These are phyloP conservation scores for Curvularia spicifera DNA, from an alignment of 2,329 filamentous ascomycete species.

Conservation along the genomic window DNA sequence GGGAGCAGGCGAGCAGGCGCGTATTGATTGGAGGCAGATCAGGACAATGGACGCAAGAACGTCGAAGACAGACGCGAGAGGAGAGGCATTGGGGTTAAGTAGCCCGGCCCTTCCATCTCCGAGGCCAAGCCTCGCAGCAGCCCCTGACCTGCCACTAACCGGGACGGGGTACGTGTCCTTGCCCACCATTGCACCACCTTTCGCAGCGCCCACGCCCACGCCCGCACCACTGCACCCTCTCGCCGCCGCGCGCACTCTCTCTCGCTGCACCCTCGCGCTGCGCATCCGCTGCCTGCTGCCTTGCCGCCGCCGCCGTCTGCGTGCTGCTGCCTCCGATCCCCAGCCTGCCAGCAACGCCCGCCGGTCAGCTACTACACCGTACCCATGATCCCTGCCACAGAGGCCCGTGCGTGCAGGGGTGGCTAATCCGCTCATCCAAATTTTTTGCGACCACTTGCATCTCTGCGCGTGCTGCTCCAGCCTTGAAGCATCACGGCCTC, in stretches of 20 bases:
- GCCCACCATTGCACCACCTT: constrained; percentile 16
- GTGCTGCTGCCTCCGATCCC: background rate
- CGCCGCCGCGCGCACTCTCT: background rate
- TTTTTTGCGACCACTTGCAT: constrained; percentile 28
- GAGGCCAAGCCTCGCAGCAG: constrained; percentile 35
- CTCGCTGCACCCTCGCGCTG: background rate
- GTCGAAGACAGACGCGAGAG: constrained; percentile 28
- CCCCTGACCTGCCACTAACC: constrained; percentile 35
- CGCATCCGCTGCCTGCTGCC: background rate
- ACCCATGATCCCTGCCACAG: constrained; percentile 17
- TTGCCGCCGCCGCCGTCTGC: background rate
- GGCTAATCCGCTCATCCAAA: constrained; percentile 22
- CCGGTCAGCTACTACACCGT: constrained; percentile 9
- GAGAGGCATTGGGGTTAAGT: constrained; percentile 27
- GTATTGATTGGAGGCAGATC: constrained; percentile 46
- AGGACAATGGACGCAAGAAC: constrained; percentile 32
- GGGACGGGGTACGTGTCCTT: constrained; percentile 23
- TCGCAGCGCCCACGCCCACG: background rate
- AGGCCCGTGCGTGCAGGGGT: constrained; percentile 19
- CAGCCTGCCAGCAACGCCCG: constrained; percentile 4
- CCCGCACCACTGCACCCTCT: background rate
- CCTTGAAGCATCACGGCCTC: constrained; percentile 25
- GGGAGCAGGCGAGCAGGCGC: constrained; percentile 33
- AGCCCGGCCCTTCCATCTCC: constrained; percentile 31
- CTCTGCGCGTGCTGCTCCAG: constrained; percentile 29